These are phyloP conservation scores for Eucalyptus curtisii DNA, from an alignment of 345 rosid genomes.

Conservation along the genomic window DNA sequence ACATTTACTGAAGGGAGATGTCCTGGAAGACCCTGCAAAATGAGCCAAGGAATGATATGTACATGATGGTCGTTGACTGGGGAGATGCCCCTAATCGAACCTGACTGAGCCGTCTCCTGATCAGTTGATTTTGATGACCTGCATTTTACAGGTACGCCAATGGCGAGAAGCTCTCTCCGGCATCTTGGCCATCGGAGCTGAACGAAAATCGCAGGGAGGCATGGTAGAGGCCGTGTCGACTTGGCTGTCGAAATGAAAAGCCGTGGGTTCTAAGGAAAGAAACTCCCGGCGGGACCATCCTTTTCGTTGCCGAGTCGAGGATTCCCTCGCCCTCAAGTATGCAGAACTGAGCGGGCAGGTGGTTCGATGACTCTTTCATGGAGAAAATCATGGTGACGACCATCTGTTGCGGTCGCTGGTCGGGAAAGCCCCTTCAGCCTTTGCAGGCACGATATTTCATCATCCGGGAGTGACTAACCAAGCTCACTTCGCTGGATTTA, in stretches of 20 bases:
- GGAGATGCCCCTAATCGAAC: slow-evolving; percentile 68
- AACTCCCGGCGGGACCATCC: slow-evolving; percentile 92
- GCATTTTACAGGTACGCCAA: slow-evolving; percentile 37
- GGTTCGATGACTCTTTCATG: slow-evolving; percentile 81
- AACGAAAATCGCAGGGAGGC: slow-evolving; percentile 64
- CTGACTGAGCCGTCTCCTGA: slow-evolving; percentile 32
- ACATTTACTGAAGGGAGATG: slow-evolving; percentile 47
- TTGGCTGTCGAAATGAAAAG: slow-evolving; percentile 87
- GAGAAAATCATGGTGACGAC: slow-evolving; percentile 60
- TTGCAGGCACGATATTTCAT: slow-evolving; percentile 80
- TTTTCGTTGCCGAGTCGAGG: slow-evolving; percentile 64
- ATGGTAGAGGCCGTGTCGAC: slow-evolving; percentile 73
- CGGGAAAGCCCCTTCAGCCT: slow-evolving; percentile 59
- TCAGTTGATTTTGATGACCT: background rate
- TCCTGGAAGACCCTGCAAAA: slow-evolving; percentile 82
- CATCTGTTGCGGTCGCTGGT: slow-evolving; percentile 47
- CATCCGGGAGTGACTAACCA: slow-evolving; percentile 77
- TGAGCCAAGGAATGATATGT: slow-evolving; percentile 83
- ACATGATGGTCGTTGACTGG: slow-evolving; percentile 76
- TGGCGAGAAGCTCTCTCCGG: slow-evolving; percentile 59
- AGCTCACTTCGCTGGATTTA: slow-evolving; percentile 81
- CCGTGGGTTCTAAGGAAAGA: slow-evolving; percentile 78
- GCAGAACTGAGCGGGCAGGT: slow-evolving; percentile 86
- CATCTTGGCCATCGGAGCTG: slow-evolving; percentile 49
- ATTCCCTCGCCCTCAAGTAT: slow-evolving; percentile 59